phyloP scores from a whole-genome alignment of 495 filamentous ascomycete species.

The Aspergillus nidulans region DNA sequence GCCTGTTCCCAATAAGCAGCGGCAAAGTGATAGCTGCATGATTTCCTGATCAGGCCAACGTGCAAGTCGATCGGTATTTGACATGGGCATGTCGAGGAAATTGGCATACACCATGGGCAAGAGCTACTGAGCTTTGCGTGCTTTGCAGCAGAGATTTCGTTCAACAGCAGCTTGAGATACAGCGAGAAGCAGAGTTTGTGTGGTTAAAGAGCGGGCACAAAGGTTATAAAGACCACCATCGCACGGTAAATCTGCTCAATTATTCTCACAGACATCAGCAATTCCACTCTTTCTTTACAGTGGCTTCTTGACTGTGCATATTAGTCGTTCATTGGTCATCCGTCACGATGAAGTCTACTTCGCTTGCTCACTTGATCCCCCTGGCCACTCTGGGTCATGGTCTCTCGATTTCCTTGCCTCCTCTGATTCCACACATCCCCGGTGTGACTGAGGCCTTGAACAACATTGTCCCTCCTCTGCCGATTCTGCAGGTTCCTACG shows the following conservation, averaged over 20 bases:
- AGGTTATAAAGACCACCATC: neutral
- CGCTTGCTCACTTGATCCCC: conserved; percentile 17
- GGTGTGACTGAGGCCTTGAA: conserved; percentile 54
- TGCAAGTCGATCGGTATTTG: neutral
- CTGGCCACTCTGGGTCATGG: conserved; percentile 19
- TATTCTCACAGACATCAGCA: conserved; percentile 23
- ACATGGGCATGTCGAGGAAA: no score
- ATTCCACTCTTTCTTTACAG: neutral
- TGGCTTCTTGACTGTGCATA: neutral
- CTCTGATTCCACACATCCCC: conserved; percentile 55
- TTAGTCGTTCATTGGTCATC: neutral
- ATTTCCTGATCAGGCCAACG: neutral
- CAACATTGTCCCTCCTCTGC: conserved; percentile 47
- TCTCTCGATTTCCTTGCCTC: conserved; percentile 36
- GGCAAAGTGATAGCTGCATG: neutral
- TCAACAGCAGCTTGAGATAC: neutral
- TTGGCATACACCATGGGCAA: no score
- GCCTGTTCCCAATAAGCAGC: no score
- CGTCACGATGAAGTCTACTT: conserved; percentile 22
- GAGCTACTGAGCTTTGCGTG: conserved; percentile 1
- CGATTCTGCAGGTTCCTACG: conserved; percentile 55
- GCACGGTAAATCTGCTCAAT: conserved; percentile 24
- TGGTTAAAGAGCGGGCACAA: neutral
- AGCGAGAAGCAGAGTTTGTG: no score
- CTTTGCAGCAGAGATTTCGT: neutral